Conservation (phyloP, 2,329 filamentous ascomycete genomes). For the Cladosporium sp. region DNA sequence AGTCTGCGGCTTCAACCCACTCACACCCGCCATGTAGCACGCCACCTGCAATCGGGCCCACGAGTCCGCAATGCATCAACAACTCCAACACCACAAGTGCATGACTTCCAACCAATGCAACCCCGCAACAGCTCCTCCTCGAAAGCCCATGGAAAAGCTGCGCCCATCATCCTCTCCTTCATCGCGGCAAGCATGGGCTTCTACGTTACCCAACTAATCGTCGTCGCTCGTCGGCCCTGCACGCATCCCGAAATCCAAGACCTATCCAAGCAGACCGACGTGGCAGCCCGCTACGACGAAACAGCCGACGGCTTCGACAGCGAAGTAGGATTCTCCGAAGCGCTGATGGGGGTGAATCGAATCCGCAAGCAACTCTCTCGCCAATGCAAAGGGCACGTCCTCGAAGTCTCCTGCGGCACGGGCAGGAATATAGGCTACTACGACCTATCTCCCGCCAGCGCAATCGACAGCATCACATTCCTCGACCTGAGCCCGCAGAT, state of each 20-base stretch:
- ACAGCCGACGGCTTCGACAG: constrained; percentile 44
- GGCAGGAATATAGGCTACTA: constrained; percentile 47
- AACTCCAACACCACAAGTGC: background rate
- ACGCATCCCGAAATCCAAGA: constrained; percentile 22
- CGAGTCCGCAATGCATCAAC: background rate
- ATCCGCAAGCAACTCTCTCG: constrained; percentile 38
- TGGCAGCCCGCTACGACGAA: constrained; percentile 43
- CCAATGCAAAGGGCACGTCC: constrained; percentile 42
- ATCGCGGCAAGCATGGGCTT: constrained; percentile 38
- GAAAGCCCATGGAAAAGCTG: background rate
- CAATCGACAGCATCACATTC: constrained; percentile 42
- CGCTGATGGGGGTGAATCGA: constrained; percentile 37
- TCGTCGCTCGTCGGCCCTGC: constrained; percentile 27
- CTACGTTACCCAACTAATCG: constrained; percentile 36
- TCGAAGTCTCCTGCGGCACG: constrained; percentile 48
- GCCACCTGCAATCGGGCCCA: background rate
- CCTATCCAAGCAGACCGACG: constrained; percentile 33
- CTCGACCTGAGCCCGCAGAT: constrained; percentile 46
- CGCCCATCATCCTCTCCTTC: constrained; percentile 23
- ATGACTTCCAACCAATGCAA: constrained; percentile 1
- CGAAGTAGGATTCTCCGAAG: constrained; percentile 43
- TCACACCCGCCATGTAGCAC: background rate
- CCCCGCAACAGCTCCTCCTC: background rate
- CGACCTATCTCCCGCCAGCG: constrained; percentile 22
- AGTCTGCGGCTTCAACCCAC: background rate